A percentile compares a stretch with the other conserved stretches of the same genome.
Evolutionary conservation across 257 asterid species (phyloP).

Genomic region (Ballota nigra): DNA sequence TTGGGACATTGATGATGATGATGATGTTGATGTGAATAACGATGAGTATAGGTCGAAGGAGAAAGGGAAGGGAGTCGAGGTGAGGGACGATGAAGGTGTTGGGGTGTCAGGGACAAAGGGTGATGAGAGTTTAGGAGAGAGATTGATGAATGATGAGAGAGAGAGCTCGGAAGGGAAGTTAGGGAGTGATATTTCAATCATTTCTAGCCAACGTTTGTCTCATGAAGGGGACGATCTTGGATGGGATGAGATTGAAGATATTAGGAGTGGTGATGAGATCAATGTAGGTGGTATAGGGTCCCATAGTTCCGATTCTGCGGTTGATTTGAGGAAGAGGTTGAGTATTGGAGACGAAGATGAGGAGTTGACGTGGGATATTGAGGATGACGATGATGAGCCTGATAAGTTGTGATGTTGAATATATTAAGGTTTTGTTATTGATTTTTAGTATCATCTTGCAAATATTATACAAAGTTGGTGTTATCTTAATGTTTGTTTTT

Average conservation of each 20-base stretch:
- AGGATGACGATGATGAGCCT: slow-evolving; percentile 54
- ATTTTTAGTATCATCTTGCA: background rate
- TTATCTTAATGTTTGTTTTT: background rate
- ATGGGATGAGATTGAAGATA: slow-evolving; percentile 90
- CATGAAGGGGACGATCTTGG: slow-evolving; percentile 71
- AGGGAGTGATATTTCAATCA: slow-evolving; percentile 73
- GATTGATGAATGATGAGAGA: slow-evolving; percentile 39
- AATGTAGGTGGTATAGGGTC: slow-evolving; percentile 30
- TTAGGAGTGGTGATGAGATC: slow-evolving; percentile 59
- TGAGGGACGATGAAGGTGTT: slow-evolving; percentile 25
- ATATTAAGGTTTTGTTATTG: background rate
- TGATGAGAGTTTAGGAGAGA: slow-evolving; percentile 33
- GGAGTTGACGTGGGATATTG: slow-evolving; percentile 71
- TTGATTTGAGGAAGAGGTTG: slow-evolving; percentile 43
- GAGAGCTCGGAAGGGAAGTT: slow-evolving; percentile 63
- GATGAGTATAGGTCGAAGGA: slow-evolving; percentile 29
- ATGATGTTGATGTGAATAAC: slow-evolving; percentile 48
- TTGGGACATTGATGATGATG: slow-evolving; percentile 82
- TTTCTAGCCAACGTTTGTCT: slow-evolving; percentile 60
- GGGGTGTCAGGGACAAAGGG: slow-evolving; percentile 40
- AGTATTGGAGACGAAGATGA: slow-evolving; percentile 64
- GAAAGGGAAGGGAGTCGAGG: slow-evolving; percentile 32
- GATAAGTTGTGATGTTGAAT: slow-evolving; percentile 37
- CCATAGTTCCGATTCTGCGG: slow-evolving; percentile 2
- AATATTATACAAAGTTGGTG: slow-evolving; percentile 18